Evolutionary conservation across 139 green algal genomes (phyloP), one percentile per base, ranked within the genome.

Genomic region (Chlorella sp.): DNA sequence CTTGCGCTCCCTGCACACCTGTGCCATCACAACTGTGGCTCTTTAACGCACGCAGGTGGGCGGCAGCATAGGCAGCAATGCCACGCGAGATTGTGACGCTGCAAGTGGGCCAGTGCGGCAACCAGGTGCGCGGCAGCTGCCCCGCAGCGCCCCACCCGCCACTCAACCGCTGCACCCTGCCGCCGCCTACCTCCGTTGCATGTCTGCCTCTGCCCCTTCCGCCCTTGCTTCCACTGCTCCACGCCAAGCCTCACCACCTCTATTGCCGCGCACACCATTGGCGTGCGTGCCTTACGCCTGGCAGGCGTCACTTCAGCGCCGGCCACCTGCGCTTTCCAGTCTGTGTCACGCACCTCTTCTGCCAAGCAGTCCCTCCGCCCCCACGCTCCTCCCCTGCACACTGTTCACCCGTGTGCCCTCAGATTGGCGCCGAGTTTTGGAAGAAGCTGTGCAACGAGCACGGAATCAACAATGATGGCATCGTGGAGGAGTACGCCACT

Each of bases 61-160:
- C 9, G 48, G 48, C 48, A 57, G 48, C 48, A 57, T 57, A 57
- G 9, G 48, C 48, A 28, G 61, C 66, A 4, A 99, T 99, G 98
- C 98, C 98, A 0, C 91, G 98, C 0, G 98, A 99, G 75, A 99
- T 99, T 60, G 99, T 99, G 87, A 99, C 97, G 24, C 88, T 99
- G 19, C 98, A 99, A 96, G 97, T 99, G 26, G 98, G 98, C 0
- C 98, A 99, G 91, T 99, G 98, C 88, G 98, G 98, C 18, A 99
- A 99, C 88, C 98, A 99, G 94, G 91, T 92, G 66, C 15, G 88
- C 39, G n/a, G 18, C 48, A 57, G 48, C 48, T 57, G 11, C 64
- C 11, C 64, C 64, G 11, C 64, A 71, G 64, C 11, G 19, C 64
- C 22, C 64, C 64, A 71, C 64, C 21, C 64, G 64, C 64, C 22